Conservation (phyloP, 139 green algal species). For the Haematococcus lacustris region DNA sequence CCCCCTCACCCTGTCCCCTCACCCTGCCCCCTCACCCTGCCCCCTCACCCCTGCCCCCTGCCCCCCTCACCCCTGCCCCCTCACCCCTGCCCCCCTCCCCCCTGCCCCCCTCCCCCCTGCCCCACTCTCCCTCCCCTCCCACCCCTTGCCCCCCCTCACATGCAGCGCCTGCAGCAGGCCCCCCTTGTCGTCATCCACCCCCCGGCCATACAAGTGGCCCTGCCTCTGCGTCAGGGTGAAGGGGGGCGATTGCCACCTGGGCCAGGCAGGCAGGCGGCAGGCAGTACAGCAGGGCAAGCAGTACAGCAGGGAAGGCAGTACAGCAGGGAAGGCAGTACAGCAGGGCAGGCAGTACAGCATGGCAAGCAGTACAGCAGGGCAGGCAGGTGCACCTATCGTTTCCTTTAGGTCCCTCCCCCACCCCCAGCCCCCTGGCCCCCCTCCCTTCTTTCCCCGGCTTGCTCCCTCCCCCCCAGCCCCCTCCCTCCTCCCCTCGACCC, state of each 20-base stretch:
- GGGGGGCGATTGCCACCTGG: slow-evolving; percentile 15
- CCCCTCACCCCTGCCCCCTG: too few relatives aligned
- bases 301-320: too few relatives aligned
- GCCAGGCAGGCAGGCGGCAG: too few relatives aligned
- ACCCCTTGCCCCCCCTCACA: slow-evolving; percentile 22
- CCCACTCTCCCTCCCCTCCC: too few relatives aligned
- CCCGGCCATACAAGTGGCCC: slow-evolving; percentile 43
- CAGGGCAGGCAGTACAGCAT: too few relatives aligned
- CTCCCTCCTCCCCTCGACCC: not conserved
- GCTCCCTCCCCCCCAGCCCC: not conserved
- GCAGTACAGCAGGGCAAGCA: too few relatives aligned
- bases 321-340: not conserved
- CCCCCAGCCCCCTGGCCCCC: not conserved
- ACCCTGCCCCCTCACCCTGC: too few relatives aligned
- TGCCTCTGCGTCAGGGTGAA: slow-evolving; percentile 31
- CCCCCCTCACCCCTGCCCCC: too few relatives aligned
- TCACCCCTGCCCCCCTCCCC: too few relatives aligned
- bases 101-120: not conserved
- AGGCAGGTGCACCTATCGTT: not conserved
- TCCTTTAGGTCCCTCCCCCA: not conserved
- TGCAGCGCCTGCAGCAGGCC: slow-evolving; percentile 45
- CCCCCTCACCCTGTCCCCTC: too few relatives aligned
- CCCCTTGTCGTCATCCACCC: slow-evolving; percentile 58
- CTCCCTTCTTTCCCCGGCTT: not conserved
- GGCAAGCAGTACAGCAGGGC: too few relatives aligned